These are phyloP conservation scores for Candida maesae DNA, from an alignment of 805 yeast species.

Conservation along the genomic window DNA sequence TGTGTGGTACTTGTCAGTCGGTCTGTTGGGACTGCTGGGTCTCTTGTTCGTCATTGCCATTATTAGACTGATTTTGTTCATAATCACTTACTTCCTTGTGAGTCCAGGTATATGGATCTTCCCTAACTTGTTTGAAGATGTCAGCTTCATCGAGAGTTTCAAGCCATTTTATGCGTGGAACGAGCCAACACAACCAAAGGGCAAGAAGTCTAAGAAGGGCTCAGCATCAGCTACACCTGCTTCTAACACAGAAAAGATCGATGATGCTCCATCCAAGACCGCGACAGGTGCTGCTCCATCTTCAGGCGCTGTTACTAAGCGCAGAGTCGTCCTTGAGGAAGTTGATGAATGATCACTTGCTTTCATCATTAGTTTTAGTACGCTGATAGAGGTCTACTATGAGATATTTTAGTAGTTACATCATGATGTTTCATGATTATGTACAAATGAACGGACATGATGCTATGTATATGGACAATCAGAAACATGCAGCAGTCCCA, in stretches of 20 bases:
- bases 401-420: too few species aligned
- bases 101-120: conserved; percentile 90
- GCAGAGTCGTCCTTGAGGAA: conserved; percentile 31
- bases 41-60: conserved; percentile 76
- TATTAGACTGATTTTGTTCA: conserved; percentile 67
- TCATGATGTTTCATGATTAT: not conserved
- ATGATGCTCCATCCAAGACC: conserved; percentile 4
- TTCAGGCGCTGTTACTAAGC: conserved; percentile 9
- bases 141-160: conserved; percentile 90
- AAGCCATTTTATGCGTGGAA: conserved; percentile 67
- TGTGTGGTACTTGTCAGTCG: conserved; percentile 87
- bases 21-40: conserved; percentile 66
- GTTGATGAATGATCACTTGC: conserved; percentile 21
- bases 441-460: too few species aligned
- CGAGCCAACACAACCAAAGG: conserved; percentile 28
- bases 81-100: conserved; percentile 51
- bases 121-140: conserved; percentile 94
- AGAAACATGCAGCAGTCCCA: too few species aligned
- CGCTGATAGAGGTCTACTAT: too few species aligned
- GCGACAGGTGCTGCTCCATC: conserved; percentile 4
- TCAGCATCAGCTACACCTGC: conserved; percentile 4
- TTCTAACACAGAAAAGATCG: conserved; percentile 3
- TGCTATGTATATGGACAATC: too few species aligned
- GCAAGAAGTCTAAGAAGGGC: conserved; percentile 18
- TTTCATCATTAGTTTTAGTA: too few species aligned